Base-by-base conservation (phyloP, 768 basidiomycete genomes). In the Tricholoma terreum region DNA sequence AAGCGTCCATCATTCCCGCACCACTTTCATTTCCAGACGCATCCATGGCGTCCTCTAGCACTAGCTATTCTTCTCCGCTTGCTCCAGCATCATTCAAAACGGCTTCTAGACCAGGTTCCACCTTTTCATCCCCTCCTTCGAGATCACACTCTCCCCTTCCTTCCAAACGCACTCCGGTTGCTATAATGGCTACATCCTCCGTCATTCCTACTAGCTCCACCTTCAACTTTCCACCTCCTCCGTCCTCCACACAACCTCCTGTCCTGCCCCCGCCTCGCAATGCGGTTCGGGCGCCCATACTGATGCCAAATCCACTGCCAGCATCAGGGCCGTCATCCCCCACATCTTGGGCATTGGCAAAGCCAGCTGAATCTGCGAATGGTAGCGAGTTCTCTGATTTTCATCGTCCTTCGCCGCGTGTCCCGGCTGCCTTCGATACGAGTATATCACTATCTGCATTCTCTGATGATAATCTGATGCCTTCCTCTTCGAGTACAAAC, bases 321-420 rank as follows among this genome's bases (percentile, higher is more conserved):
- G 69, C 69, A 21, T 69, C 72, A 51, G 60, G 65, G 33, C 56
- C 69, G 21, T 54, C 70, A 34, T 64, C 71, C 7, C 62, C 67
- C 24, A 58, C 55, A n/a, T 8, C 40, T 43, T 42, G 15, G 8
- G n/a, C 33, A 15, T n/a, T 11, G 33, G 11, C 52, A 19, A 4
- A 27, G 15, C 3, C 38, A n/a, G 31, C 31, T 33, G 27, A 5
- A 43, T 60, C 66, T 22, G 65, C 69, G 34, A 64, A 69, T 48
- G 80, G 84, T 53, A 78, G 80, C 55, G 83, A 85, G 49, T 89
- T 86, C 62, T 73, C 79, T 5, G 82, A 83, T 36, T 80, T 82
- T 62, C 59, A 71, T 52, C 71, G 75, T 21, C 61, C 75, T 6
- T 50, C 65, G 38, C 31, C 60, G 33, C 53, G 54, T 21, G 50